Evolutionary conservation across 2,329 filamentous ascomycete species (phyloP), one percentile per base, ranked within the genome.

Genomic region (Stagonosporopsis tanaceti): DNA sequence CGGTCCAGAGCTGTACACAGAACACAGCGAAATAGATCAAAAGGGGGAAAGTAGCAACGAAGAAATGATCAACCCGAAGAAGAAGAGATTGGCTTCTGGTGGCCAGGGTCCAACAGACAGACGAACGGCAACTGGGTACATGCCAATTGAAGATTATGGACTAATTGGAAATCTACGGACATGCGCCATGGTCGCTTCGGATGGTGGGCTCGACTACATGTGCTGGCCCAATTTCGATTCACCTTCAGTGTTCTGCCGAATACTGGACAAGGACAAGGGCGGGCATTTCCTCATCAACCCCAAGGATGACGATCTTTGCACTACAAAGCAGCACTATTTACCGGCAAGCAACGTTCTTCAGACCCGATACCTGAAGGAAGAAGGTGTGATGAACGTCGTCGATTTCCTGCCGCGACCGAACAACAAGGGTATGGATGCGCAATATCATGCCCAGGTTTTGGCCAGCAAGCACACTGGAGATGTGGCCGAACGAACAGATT

Each of bases 141-240:
- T 71, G 67, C 67, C 69, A 12, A 65, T 67, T 8, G 89, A 92
- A 70, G 86, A 92, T 75, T 92, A 92, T 81, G 90, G 90, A 53
- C 84, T 93, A 75, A 91, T 93, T 66, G 90, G 90, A 24, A 92
- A 92, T 69, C 91, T 93, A 89, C 84, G 88, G 67, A 93, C 89
- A 1, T 91, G 88, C 78, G 67, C 67, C 14, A 68, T 67, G 64
- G 60, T 68, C 6, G 62, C 61, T 8, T 55, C 59, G 12, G 61
- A 68, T 45, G 65, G 69, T 25, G 89, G 88, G 62, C 76, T 93
- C 55, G 90, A 92, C 70, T 91, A 87, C 66, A 90, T 92, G 88
- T 92, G 89, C 75, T 93, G 89, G 90, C 90, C 89, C 3, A 86
- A 91, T 64, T 93, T 93, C 70, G 90, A 93, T 74, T 92, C 89